Conservation (phyloP, 495 filamentous ascomycete genomes). For the Xylaria palmicola region DNA sequence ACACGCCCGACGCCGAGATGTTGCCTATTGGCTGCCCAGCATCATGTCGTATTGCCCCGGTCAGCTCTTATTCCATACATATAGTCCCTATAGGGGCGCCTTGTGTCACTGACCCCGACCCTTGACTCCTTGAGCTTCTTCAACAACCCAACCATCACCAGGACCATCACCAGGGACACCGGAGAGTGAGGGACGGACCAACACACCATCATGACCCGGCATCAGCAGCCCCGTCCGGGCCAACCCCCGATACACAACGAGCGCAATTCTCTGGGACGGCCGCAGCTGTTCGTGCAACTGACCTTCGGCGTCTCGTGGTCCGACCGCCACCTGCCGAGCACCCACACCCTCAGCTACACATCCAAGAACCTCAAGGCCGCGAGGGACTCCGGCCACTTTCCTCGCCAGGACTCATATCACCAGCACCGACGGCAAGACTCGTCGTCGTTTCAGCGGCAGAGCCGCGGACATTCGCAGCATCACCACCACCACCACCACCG, state of each 20-base stretch:
- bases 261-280: slow-evolving; percentile 24
- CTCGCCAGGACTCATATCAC: slow-evolving; percentile 35
- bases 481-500: slow-evolving; percentile 31
- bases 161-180: background rate
- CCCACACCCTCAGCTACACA: slow-evolving; percentile 44
- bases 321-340: slow-evolving; percentile 35
- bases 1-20: background rate
- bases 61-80: background rate
- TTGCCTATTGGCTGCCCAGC: background rate
- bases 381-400: slow-evolving; percentile 33
- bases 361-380: slow-evolving; percentile 41
- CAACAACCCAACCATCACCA: background rate
- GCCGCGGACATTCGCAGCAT: slow-evolving; percentile 7
- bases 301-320: slow-evolving; percentile 48
- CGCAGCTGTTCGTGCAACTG: slow-evolving; percentile 47
- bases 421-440: slow-evolving; percentile 25
- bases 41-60: background rate
- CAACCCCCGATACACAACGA: slow-evolving; percentile 23
- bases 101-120: background rate
- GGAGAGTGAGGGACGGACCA: background rate
- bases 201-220: slow-evolving; percentile 30
- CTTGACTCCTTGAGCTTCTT: background rate
- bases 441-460: slow-evolving; percentile 16
- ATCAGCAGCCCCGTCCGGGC: slow-evolving; percentile 24
- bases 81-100: background rate